Conservation (phyloP, 2,329 filamentous ascomycete species). For the Colletotrichum caudatum region DNA sequence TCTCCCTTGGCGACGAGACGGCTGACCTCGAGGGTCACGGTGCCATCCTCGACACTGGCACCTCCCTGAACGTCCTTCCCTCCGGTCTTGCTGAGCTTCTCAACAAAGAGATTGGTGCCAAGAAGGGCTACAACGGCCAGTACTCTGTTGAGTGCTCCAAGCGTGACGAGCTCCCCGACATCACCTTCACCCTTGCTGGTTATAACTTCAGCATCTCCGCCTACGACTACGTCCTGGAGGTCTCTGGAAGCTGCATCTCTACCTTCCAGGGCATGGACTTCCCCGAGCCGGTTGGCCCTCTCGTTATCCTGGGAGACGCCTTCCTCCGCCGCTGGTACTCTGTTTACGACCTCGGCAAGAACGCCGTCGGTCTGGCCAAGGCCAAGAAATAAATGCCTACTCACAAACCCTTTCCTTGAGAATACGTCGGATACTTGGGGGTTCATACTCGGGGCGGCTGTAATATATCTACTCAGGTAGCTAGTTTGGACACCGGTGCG, state of each 20-base stretch:
- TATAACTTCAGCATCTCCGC: constrained; percentile 92
- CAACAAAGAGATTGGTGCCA: constrained; percentile 97
- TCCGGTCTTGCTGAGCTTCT: constrained; percentile 92
- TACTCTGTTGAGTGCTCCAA: constrained; percentile 92
- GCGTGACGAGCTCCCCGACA: constrained; percentile 85
- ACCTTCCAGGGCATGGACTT: constrained; percentile 98
- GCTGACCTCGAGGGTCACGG: constrained; percentile 95
- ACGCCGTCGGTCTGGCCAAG: constrained; percentile 88
- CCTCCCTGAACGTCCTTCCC: constrained; percentile 95
- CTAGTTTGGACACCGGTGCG: constrained; percentile 40
- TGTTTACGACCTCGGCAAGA: constrained; percentile 93
- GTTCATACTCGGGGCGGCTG: constrained; percentile 24
- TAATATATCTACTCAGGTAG: constrained; percentile 37
- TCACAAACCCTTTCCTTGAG: constrained; percentile 21
- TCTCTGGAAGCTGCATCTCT: constrained; percentile 95
- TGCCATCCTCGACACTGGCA: constrained; percentile 97
- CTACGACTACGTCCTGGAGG: constrained; percentile 95
- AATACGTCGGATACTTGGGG: constrained; percentile 12
- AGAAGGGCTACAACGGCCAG: constrained; percentile 97
- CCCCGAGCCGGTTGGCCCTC: constrained; percentile 86
- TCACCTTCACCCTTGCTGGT: constrained; percentile 90
- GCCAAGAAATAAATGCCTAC: constrained; percentile 67
- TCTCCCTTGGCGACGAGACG: constrained; percentile 86
- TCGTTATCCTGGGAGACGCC: constrained; percentile 93
- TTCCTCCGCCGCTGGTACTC: constrained; percentile 92